A percentile compares a stretch with the other conserved stretches of the same genome.
These are phyloP conservation scores for Megacollybia platyphylla DNA, from an alignment of 1,284 basidiomycete species.

Conservation along the genomic window DNA sequence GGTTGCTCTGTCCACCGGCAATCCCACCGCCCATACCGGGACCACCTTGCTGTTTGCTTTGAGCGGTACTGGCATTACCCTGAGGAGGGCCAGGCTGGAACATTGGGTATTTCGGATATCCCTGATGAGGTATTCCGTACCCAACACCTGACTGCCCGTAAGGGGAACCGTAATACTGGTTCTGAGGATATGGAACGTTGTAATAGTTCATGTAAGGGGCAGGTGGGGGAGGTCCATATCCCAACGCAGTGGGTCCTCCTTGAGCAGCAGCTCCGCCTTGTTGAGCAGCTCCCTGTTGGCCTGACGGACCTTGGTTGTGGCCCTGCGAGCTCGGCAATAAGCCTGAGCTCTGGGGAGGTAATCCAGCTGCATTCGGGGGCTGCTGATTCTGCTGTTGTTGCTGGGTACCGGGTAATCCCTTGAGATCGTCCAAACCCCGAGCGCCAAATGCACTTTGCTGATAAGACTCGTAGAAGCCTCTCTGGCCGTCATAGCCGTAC, in stretches of 20 bases:
- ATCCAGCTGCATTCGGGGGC: neutral
- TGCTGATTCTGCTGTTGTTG: conserved; percentile 18
- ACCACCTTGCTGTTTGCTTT: conserved; percentile 28
- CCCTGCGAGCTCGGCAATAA: neutral
- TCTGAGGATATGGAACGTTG: conserved; percentile 55
- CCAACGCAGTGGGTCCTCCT: conserved; percentile 40
- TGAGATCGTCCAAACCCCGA: conserved; percentile 59
- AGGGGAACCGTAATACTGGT: conserved; percentile 60
- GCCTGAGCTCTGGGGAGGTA: neutral
- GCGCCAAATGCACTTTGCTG: conserved; percentile 48
- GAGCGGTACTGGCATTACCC: conserved; percentile 31
- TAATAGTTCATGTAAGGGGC: conserved; percentile 45
- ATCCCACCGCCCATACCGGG: conserved; percentile 7
- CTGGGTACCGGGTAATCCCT: conserved; percentile 46
- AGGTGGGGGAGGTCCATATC: conserved; percentile 44
- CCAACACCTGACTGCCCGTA: conserved; percentile 54
- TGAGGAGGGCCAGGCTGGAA: conserved; percentile 32
- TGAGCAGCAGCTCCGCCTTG: conserved; percentile 22
- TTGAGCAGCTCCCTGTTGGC: neutral
- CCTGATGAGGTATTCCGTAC: conserved; percentile 27
- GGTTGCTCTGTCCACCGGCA: conserved; percentile 6
- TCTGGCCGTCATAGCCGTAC: conserved; percentile 54
- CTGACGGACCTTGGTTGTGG: neutral
- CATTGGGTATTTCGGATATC: conserved; percentile 66
- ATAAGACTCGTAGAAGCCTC: conserved; percentile 67